Evolutionary conservation across 805 yeast genomes (phyloP), one percentile per base, ranked within the genome.

Genomic region (Starmera dryadoides): DNA sequence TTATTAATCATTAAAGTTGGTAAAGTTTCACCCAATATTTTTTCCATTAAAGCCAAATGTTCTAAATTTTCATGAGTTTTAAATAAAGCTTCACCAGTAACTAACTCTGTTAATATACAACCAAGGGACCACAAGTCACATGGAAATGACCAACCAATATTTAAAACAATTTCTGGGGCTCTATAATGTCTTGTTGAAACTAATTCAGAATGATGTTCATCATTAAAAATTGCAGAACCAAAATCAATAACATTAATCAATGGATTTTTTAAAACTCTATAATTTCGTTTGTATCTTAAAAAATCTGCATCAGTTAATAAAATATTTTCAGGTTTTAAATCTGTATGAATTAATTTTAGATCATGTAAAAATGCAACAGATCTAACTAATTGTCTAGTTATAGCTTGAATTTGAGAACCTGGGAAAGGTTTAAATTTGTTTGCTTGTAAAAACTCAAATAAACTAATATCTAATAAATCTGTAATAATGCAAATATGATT

Each of bases 121-220:
- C 96, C 99, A 33, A 93, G 71, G 1, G 96, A 86, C 99, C 99
- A 93, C 65, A 91, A 68, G 59, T 93, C 99, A 59, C 98, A 91
- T 1, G 97, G 95, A 51, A 75, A 88, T 7, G 96, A 84, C 98
- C 98, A 93, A 16, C 97, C 96, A n/a, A 77, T 71, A 2, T 96
- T 96, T 23, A 93, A 63, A 2, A 91, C 87, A 46, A 93, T 88
- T 58, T 93, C 98, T 0, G 98, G 98, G 0, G 98, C 98, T 39
- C 98, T 68, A 60, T 93, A 93, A 60, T 93, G 98, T 36, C 99
- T 71, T 2, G 99, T 93, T 7, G 96, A 86, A 10, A 93, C 96
- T 14, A 93, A 79, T 17, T 84, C 77, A 4, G 94, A 80, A 66
- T 93, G 99, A 57, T 85, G 88, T 63, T 93, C 98, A 60, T 89